Percentiles rank a stretch among this genome's conserved stretches.
phyloP scores from a whole-genome alignment of 2,329 filamentous ascomycete species.

The Pyrenochaeta sp. region DNA sequence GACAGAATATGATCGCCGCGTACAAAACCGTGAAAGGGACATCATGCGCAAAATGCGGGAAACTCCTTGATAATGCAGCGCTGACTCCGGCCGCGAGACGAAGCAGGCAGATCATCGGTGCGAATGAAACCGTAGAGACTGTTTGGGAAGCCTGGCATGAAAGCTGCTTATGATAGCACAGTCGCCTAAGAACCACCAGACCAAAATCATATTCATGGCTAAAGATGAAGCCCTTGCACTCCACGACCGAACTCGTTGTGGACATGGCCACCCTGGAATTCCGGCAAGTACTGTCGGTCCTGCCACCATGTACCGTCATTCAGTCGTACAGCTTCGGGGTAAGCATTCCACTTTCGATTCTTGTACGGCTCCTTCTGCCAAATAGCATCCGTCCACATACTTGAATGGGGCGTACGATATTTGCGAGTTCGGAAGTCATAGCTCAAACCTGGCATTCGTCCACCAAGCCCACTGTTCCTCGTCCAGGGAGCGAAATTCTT shows the following conservation, averaged over 20 bases:
- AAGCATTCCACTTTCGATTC: slow-evolving; percentile 17
- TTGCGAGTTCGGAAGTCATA: slow-evolving; percentile 51
- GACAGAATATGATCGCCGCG: slow-evolving; percentile 51
- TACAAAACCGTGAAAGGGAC: slow-evolving; percentile 44
- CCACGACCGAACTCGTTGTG: slow-evolving; percentile 8
- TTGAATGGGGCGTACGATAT: slow-evolving; percentile 34
- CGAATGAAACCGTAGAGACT: slow-evolving; percentile 25
- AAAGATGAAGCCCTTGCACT: background rate
- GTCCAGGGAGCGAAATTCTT: slow-evolving; percentile 28
- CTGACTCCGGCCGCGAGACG: slow-evolving; percentile 44
- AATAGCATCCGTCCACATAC: slow-evolving; percentile 44
- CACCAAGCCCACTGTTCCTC: slow-evolving; percentile 18
- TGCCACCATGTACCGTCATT: slow-evolving; percentile 40
- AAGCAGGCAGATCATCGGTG: slow-evolving; percentile 28
- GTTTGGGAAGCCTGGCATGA: slow-evolving; percentile 51
- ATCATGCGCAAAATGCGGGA: slow-evolving; percentile 45
- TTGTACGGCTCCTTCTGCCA: slow-evolving; percentile 39
- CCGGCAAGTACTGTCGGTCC: slow-evolving; percentile 23
- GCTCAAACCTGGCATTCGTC: slow-evolving; percentile 23
- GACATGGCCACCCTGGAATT: slow-evolving; percentile 4
- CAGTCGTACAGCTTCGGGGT: slow-evolving; percentile 37
- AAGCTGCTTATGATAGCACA: slow-evolving; percentile 34
- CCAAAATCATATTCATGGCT: background rate
- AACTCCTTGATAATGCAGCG: slow-evolving; percentile 36
- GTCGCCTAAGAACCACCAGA: no score